These are phyloP conservation scores for Purpureocillium lavendulum DNA, from an alignment of 2,329 filamentous ascomycete genomes.

Conservation along the genomic window DNA sequence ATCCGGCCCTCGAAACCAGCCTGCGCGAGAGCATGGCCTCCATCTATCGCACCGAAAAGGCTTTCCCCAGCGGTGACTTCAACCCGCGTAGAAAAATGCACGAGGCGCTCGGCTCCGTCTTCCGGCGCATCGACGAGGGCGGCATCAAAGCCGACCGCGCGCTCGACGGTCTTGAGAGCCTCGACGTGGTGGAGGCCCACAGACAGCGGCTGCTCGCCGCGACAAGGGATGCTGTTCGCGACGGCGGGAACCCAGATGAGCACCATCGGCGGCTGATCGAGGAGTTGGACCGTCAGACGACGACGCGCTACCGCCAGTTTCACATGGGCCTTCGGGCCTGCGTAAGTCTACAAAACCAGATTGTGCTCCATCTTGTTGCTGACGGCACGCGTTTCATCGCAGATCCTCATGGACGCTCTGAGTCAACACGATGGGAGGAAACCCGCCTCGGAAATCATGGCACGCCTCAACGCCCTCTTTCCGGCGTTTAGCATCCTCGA, in stretches of 20 bases:
- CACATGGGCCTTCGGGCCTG: constrained; percentile 23
- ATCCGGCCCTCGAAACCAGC: constrained; percentile 9
- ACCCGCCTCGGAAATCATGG: constrained; percentile 18
- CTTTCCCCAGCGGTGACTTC: constrained; percentile 2
- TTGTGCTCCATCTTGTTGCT: not conserved
- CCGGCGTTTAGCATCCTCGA: constrained; percentile 16
- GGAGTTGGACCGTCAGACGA: constrained; percentile 20
- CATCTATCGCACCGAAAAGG: constrained; percentile 7
- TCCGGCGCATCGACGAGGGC: constrained; percentile 15
- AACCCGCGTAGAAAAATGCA: constrained; percentile 20
- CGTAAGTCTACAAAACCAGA: constrained; percentile 16
- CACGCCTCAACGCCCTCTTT: constrained; percentile 26
- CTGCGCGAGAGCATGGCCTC: constrained; percentile 12
- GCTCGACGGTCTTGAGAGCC: constrained; percentile 20
- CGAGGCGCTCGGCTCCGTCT: constrained; percentile 16
- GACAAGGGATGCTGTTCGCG: constrained; percentile 11
- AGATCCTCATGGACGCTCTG: constrained; percentile 19
- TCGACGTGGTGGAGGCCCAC: constrained; percentile 24
- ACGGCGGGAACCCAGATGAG: constrained; percentile 4
- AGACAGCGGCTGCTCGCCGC: constrained; percentile 17
- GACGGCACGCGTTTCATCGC: not conserved
- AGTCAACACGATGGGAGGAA: constrained; percentile 6
- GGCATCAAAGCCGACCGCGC: constrained; percentile 16
- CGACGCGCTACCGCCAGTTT: constrained; percentile 18
- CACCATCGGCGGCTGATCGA: constrained; percentile 14